Conservation (phyloP, 345 rosid species). For the Brassica nigra region DNA sequence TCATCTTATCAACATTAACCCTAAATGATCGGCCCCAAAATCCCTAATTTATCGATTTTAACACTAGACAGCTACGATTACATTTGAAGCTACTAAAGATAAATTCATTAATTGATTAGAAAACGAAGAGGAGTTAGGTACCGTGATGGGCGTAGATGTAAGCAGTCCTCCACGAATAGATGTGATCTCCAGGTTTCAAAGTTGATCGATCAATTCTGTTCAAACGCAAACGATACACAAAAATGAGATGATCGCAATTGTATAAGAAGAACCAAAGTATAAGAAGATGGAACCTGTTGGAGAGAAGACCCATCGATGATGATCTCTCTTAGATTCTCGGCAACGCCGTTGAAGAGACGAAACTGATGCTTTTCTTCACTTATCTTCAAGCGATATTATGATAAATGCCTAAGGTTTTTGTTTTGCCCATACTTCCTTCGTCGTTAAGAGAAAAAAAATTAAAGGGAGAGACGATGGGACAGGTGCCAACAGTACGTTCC, state of each 20-base stretch:
- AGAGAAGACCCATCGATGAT: slow-evolving; percentile 76
- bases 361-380: neutral
- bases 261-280: neutral
- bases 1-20: neutral
- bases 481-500: neutral
- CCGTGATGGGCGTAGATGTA: slow-evolving; percentile 94
- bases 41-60: neutral
- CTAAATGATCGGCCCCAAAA: neutral
- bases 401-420: neutral
- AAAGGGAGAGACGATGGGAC: slow-evolving; percentile 5
- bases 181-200: slow-evolving; percentile 90
- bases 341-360: neutral
- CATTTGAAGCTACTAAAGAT: neutral
- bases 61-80: neutral
- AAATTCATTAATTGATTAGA: neutral
- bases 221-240: neutral
- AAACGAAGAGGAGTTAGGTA: slow-evolving; percentile 35
- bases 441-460: slow-evolving; percentile 11
- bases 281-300: slow-evolving; percentile 62
- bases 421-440: slow-evolving; percentile 25
- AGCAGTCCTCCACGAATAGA: slow-evolving; percentile 93
- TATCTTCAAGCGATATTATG: slow-evolving; percentile 16
- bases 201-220: slow-evolving; percentile 52
- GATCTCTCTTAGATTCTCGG: neutral
- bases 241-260: neutral